Evolutionary conservation across 2,329 filamentous ascomycete genomes (phyloP).

Genomic region (Apiospora malaysiana): DNA sequence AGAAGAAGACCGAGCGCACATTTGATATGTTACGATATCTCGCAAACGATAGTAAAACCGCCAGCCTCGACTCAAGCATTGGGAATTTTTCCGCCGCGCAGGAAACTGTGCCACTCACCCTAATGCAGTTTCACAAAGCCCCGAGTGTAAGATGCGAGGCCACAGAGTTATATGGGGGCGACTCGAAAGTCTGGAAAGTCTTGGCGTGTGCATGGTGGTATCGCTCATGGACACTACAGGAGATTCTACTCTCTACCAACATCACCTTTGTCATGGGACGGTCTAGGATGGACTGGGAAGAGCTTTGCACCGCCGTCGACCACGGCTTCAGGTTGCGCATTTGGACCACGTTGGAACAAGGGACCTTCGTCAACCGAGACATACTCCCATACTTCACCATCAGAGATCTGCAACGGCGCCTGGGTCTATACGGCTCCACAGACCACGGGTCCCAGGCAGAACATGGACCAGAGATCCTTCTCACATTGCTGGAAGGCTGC

Average conservation of each 20-base stretch:
- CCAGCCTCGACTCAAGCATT: not conserved
- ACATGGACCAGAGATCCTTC: not conserved
- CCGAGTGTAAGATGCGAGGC: not conserved
- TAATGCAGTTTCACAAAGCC: not conserved
- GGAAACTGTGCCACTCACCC: not conserved
- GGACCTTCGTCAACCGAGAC: not conserved
- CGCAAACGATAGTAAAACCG: not conserved
- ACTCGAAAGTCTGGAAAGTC: not conserved
- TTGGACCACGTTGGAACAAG: constrained; percentile 15
- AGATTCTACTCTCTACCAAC: constrained; percentile 24
- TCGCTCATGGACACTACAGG: constrained; percentile 27
- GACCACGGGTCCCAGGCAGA: not conserved
- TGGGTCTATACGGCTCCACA: not conserved
- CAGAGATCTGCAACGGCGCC: not conserved
- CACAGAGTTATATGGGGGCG: not conserved
- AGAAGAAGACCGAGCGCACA: not conserved
- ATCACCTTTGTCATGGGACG: constrained; percentile 22
- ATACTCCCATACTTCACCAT: constrained; percentile 15
- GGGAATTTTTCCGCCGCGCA: not conserved
- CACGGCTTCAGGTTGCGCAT: constrained; percentile 24
- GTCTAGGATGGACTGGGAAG: constrained; percentile 23
- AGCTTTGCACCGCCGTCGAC: constrained; percentile 23
- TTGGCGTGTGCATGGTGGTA: constrained; percentile 23
- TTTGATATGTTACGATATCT: not conserved
- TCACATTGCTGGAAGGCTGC: constrained; percentile 13